These are phyloP conservation scores for Paramecium biaurelia DNA, from an alignment of 73 alveolate species.

Conservation along the genomic window DNA sequence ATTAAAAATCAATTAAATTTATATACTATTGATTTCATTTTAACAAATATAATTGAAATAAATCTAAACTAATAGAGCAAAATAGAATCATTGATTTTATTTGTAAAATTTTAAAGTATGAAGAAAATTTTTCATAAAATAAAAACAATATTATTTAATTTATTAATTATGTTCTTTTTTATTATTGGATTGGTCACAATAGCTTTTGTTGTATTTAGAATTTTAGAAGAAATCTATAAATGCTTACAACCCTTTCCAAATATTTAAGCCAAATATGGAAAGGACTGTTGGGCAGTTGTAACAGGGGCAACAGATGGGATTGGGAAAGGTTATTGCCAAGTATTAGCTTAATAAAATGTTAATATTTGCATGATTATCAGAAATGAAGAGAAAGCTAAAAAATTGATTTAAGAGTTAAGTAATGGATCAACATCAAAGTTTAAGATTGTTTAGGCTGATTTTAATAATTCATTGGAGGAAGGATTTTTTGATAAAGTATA, in stretches of 20 bases:
- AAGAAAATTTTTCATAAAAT: neutral
- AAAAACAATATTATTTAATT: neutral
- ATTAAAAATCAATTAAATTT: too few relatives aligned
- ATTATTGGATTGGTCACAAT: neutral
- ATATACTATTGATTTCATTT: too few relatives aligned
- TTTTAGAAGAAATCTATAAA: conserved; percentile 32
- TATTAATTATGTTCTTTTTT: neutral
- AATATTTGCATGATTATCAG: conserved; percentile 73
- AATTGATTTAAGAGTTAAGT: neutral
- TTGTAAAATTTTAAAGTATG: too few relatives aligned
- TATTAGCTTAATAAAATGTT: conserved; percentile 70
- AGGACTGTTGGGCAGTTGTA: conserved; percentile 74
- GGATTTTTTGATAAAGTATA: conserved; percentile 23
- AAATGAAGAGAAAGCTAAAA: conserved; percentile 43
- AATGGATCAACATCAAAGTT: neutral
- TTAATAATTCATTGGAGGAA: neutral
- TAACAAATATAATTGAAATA: neutral
- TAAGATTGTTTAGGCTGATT: conserved; percentile 12
- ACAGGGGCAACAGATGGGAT: conserved; percentile 83
- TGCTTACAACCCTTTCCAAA: conserved; percentile 30
- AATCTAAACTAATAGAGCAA: neutral
- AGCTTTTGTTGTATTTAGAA: neutral
- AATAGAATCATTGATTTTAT: neutral
- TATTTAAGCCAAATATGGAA: conserved; percentile 31
- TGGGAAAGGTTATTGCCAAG: conserved; percentile 70